Base-by-base conservation (phyloP, 306 rosid genomes). In the Quercus glauca region DNA sequence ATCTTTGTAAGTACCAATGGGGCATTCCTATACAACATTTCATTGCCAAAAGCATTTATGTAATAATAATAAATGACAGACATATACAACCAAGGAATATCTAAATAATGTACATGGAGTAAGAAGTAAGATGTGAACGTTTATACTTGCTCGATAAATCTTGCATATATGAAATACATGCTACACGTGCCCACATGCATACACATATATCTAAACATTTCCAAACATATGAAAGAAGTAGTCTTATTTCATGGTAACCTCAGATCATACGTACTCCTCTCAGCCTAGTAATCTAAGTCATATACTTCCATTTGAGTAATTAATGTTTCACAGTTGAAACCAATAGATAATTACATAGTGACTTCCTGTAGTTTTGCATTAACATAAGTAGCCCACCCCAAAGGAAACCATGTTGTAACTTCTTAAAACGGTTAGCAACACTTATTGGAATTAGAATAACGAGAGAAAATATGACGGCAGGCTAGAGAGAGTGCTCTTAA, bases 1-100 rank as follows among this genome's bases (percentile, higher is more conserved):
- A 82, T 90, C 89, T 88, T 94, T 94, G 79, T 89, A 94, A 70
- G 98, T 89, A 77, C 97, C 98, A 85, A 91, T 17, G 71, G 97
- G 98, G 80, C 98, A 94, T 92, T 94, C 98, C 98, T 94, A 84
- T 80, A 83, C 75, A 64, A 65, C 70, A 69, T 79, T 76, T 86
- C 78, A 59, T 55, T 29, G 61, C 56, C 82, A 71, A 74, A 86
- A 64, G 0, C 6, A 8, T 35, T 17, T 10, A 35, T 35, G 51
- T 4, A 35, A 67, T 10, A 67, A 29, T 9, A 64, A 29, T 29
- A 60, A 21, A 56, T 49, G 12, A 68, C 14, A 59, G 58, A 53
- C 14, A 21, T 60, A 60, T 61, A 53, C 76, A 71, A 69, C 75
- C 58, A 74, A 75, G 52, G 61, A 58, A 67, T 33, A 67, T 67